Conservation (phyloP, 139 green algal genomes). For the Closterium sp. region DNA sequence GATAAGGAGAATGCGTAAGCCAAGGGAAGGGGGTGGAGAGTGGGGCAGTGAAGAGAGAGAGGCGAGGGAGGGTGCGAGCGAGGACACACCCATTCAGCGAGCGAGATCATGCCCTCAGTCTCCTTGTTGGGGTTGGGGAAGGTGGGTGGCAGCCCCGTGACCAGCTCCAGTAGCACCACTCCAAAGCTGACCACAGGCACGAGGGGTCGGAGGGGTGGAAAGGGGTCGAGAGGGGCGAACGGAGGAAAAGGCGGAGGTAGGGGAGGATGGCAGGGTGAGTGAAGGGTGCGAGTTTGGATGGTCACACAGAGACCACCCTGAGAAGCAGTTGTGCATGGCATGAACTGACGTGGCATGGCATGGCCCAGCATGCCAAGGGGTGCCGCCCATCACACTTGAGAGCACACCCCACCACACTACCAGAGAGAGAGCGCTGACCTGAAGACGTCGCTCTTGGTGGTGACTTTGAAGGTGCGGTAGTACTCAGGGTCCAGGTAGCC, state of each 20-base stretch:
- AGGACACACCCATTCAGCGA: neutral
- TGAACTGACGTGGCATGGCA: neutral
- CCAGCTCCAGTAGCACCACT: conserved; percentile 27
- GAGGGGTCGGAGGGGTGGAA: too few species aligned
- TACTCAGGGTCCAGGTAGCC: conserved; percentile 42
- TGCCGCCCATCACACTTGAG: too few species aligned
- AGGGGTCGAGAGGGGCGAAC: neutral
- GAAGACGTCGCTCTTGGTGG: conserved; percentile 37
- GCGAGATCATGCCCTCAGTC: neutral
- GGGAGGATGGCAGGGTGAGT: neutral
- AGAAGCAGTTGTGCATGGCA: neutral
- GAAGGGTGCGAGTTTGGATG: neutral
- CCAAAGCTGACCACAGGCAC: conserved; percentile 13
- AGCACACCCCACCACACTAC: too few species aligned
- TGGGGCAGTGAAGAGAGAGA: neutral
- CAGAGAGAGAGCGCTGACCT: too few species aligned
- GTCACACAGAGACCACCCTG: neutral
- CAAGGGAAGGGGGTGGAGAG: neutral
- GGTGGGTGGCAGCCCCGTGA: conserved; percentile 16
- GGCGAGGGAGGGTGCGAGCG: too few species aligned
- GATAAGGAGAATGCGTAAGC: neutral
- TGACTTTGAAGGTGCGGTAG: conserved; percentile 28
- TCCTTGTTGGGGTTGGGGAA: neutral
- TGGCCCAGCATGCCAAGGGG: too few species aligned
- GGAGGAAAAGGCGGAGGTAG: too few species aligned